Evolutionary conservation across 192 early-diverging fungal species (phyloP).

Genomic region (Spizellomyces sp.): DNA sequence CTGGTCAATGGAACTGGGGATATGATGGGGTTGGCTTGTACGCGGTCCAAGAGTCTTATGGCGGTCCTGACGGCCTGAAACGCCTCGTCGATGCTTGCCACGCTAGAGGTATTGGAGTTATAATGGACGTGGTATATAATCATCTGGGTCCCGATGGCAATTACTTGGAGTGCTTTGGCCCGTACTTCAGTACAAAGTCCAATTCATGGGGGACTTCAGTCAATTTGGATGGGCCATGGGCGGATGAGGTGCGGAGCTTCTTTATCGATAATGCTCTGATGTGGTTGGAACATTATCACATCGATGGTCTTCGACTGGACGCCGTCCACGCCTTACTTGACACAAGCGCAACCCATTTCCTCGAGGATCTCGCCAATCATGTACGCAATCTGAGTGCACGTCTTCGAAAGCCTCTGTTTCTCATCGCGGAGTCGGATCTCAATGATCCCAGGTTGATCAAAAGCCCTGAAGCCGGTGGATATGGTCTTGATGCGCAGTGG

Average conservation of each 20-base stretch:
- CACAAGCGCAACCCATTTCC: slow-evolving; percentile 30
- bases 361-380: slow-evolving; percentile 22
- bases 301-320: slow-evolving; percentile 33
- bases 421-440: slow-evolving; percentile 36
- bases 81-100: slow-evolving; percentile 85
- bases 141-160: slow-evolving; percentile 36
- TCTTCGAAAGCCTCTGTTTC: slow-evolving; percentile 31
- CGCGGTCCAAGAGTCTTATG: slow-evolving; percentile 36
- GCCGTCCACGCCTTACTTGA: slow-evolving; percentile 33
- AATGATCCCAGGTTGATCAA: slow-evolving; percentile 35
- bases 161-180: slow-evolving; percentile 38
- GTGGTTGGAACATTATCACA: slow-evolving; percentile 34
- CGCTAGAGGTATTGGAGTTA: slow-evolving; percentile 71
- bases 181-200: slow-evolving; percentile 38
- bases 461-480: slow-evolving; percentile 27
- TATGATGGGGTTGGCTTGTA: slow-evolving; percentile 36
- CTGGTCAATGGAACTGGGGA: slow-evolving; percentile 39
- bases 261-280: slow-evolving; percentile 40
- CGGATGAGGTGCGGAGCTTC: slow-evolving; percentile 30
- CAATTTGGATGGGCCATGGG: slow-evolving; percentile 28
- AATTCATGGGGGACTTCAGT: slow-evolving; percentile 39
- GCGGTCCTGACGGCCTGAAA: slow-evolving; percentile 79
- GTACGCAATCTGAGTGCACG: slow-evolving; percentile 32
- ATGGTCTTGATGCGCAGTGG: slow-evolving; percentile 38
- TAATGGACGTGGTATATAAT: slow-evolving; percentile 85